Evolutionary conservation across 1,284 basidiomycete genomes (phyloP).

Genomic region (Leccinum huronense): DNA sequence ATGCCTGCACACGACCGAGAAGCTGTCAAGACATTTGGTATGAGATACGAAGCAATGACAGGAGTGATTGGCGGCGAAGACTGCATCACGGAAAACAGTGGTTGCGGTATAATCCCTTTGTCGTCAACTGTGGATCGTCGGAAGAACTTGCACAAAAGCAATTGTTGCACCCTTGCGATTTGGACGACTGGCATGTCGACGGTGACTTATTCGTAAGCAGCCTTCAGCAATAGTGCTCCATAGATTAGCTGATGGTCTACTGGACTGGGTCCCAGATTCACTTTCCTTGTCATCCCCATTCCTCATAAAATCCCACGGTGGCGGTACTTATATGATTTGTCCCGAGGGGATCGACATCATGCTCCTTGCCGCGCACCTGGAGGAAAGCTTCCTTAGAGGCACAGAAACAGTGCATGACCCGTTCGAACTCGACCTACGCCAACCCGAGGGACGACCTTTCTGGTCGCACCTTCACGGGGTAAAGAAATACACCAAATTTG

Average conservation of each 20-base stretch:
- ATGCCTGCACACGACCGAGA: slow-evolving; percentile 49
- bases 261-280: neutral
- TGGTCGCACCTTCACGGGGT: slow-evolving; percentile 10
- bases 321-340: slow-evolving; percentile 9
- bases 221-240: neutral
- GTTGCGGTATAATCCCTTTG: slow-evolving; percentile 9
- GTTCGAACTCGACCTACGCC: slow-evolving; percentile 8
- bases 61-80: slow-evolving; percentile 11
- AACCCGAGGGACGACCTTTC: slow-evolving; percentile 4
- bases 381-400: slow-evolving; percentile 2
- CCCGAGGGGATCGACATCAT: slow-evolving; percentile 9
- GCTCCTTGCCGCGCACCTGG: slow-evolving; percentile 6
- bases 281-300: slow-evolving; percentile 10
- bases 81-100: slow-evolving; percentile 7
- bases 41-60: slow-evolving; percentile 1
- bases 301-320: slow-evolving; percentile 10
- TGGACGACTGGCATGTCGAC: slow-evolving; percentile 13
- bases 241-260: neutral
- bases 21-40: slow-evolving; percentile 46
- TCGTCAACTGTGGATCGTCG: slow-evolving; percentile 8
- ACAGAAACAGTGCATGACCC: slow-evolving; percentile 3
- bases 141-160: slow-evolving; percentile 10
- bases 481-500: slow-evolving; percentile 8
- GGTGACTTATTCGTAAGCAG: slow-evolving; percentile 7
- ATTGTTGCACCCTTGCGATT: slow-evolving; percentile 6